A percentile compares a stretch with the other conserved stretches of the same genome.
These are phyloP conservation scores for Salix exigua DNA, from an alignment of 345 rosid genomes.

Conservation along the genomic window DNA sequence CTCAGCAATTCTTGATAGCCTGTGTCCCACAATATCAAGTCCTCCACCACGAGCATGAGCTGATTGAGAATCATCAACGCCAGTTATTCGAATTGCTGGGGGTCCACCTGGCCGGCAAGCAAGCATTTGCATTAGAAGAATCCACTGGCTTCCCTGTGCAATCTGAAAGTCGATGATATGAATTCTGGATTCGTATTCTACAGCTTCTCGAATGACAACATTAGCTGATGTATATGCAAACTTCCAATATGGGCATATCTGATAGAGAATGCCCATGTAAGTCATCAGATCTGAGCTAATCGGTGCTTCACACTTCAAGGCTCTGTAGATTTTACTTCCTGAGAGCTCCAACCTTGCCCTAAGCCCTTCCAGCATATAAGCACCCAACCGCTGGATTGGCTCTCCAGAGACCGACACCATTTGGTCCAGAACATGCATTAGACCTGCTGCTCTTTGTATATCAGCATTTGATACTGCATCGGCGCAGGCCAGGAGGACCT, in stretches of 20 bases:
- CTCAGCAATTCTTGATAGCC: constrained; percentile 46
- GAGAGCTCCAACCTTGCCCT: constrained; percentile 84
- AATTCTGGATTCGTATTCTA: constrained; percentile 53
- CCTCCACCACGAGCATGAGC: constrained; percentile 92
- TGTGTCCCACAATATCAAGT: constrained; percentile 61
- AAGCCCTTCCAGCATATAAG: constrained; percentile 92
- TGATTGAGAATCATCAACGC: constrained; percentile 90
- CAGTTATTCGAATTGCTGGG: constrained; percentile 71
- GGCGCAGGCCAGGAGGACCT: constrained; percentile 64
- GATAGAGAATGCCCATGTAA: constrained; percentile 74
- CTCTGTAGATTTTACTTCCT: constrained; percentile 78
- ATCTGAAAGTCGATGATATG: constrained; percentile 90
- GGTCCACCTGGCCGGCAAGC: constrained; percentile 64
- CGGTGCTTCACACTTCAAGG: constrained; percentile 78
- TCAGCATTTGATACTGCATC: constrained; percentile 51
- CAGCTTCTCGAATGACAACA: constrained; percentile 58
- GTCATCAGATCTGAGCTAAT: constrained; percentile 86
- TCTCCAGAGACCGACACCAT: constrained; percentile 89
- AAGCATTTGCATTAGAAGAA: constrained; percentile 53
- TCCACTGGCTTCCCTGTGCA: constrained; percentile 86
- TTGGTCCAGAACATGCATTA: constrained; percentile 67
- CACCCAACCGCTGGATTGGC: constrained; percentile 74
- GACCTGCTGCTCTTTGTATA: constrained; percentile 41
- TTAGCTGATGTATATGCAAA: constrained; percentile 85
- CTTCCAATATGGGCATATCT: constrained; percentile 84